Evolutionary conservation across 306 rosid species (phyloP).

Genomic region (apple (Malus domestica)): DNA sequence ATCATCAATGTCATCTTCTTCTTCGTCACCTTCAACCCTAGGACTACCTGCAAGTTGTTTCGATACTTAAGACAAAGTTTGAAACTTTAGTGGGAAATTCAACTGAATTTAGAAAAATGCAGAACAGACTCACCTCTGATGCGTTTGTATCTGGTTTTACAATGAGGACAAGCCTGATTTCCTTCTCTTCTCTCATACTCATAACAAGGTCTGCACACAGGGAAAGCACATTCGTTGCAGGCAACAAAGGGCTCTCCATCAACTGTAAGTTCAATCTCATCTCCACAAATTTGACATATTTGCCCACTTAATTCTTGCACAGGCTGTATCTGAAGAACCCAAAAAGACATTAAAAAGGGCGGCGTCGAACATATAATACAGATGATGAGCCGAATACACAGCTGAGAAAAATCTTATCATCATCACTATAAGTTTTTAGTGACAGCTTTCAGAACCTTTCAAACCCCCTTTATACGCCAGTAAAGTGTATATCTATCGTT

Average conservation of each 20-base stretch:
- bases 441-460: not conserved
- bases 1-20: slow-evolving; percentile 88
- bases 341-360: slow-evolving; percentile 6
- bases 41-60: slow-evolving; percentile 62
- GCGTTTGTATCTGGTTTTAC: slow-evolving; percentile 86
- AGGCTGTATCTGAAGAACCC: slow-evolving; percentile 53
- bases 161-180: slow-evolving; percentile 87
- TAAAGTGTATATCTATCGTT: not conserved
- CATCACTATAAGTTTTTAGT: not conserved
- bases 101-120: slow-evolving; percentile 5
- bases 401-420: too few relatives aligned
- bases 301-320: slow-evolving; percentile 78
- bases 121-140: slow-evolving; percentile 56
- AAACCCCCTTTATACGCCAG: not conserved
- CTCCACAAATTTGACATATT: slow-evolving; percentile 79
- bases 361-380: not conserved
- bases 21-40: slow-evolving; percentile 93
- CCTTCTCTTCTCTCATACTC: slow-evolving; percentile 87
- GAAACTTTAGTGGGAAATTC: not conserved
- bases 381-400: not conserved
- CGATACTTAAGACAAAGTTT: slow-evolving; percentile 3
- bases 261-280: slow-evolving; percentile 64
- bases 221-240: slow-evolving; percentile 93
- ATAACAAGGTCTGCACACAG: slow-evolving; percentile 80
- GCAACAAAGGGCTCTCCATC: slow-evolving; percentile 93